Evolutionary conservation across 148 eudicot genomes (phyloP).

Genomic region (Chenopodium quinoa): DNA sequence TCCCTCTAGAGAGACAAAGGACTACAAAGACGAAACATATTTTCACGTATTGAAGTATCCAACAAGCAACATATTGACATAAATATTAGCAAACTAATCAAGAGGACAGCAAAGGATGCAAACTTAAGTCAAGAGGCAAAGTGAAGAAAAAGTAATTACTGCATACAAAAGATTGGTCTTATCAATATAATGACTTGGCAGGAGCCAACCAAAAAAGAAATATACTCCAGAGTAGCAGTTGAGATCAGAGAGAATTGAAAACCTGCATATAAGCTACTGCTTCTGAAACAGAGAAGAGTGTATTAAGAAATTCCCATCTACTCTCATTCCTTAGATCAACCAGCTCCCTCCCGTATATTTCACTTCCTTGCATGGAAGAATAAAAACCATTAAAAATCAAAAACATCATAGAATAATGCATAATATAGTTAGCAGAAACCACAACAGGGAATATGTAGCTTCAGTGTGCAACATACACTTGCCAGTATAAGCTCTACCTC

Average conservation of each 20-base stretch:
- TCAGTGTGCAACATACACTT: slow-evolving; percentile 8
- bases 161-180: background rate
- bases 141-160: background rate
- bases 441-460: background rate
- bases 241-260: slow-evolving; percentile 14
- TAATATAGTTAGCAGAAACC: background rate
- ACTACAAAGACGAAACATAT: background rate
- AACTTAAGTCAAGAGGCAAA: background rate
- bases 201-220: background rate
- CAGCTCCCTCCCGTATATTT: slow-evolving; percentile 95
- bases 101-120: background rate
- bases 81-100: background rate
- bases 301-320: slow-evolving; percentile 97
- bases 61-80: background rate
- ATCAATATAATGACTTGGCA: background rate
- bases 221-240: background rate
- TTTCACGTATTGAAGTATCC: no score
- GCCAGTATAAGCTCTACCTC: background rate
- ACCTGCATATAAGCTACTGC: slow-evolving; percentile 99
- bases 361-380: slow-evolving; percentile 75
- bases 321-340: slow-evolving; percentile 90
- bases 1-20: background rate
- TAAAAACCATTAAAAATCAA: slow-evolving; percentile 22
- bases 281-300: slow-evolving; percentile 94
- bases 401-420: slow-evolving; percentile 3